Evolutionary conservation across 2,329 filamentous ascomycete genomes (phyloP), one percentile per base, ranked within the genome.

Genomic region (Metarhizium anisopliae): DNA sequence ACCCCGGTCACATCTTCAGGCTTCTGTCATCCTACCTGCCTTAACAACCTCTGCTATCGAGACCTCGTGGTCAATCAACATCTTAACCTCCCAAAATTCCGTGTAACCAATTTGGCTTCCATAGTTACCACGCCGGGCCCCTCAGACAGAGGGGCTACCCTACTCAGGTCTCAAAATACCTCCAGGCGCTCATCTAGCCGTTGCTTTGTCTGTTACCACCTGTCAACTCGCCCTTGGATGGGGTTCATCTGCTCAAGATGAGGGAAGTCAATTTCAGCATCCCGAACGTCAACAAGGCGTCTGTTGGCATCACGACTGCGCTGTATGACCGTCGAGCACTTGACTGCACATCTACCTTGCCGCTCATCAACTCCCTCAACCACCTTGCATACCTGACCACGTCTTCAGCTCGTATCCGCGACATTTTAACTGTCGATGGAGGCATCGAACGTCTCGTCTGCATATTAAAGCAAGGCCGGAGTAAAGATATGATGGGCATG

Each of bases 261-360:
- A 90, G 94, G 78, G 94, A 99, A 83, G 92, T 96, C 77, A 97
- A 97, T 76, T 97, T 97, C 77, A 96, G 92, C 77, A 96, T 97
- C 71, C 93, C 94, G 55, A 96, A 94, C 81, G 91, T 95, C 82
- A 97, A 97, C 77, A 97, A 97, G 87, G 94, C 94, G 68, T 96
- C 93, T 57, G 92, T 96, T 68, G 93, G 93, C 74, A 99, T 99
- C 76, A 99, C 94, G 63, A 96, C 94, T 56, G 95, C 94, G 70
- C 83, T 99, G 60, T 99, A 99, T 73, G 94, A 99, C 76, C 90
- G 94, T 63, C 87, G 94, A 70, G 94, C 94, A 52, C 87, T 99
- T 66, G 94, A 99, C 73, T 99, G 94, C 77, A 99, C 94, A 55
- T 99, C 94, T 42, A 99, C 94, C 0, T 81, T 99, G 35, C 94